Evolutionary conservation across 257 asterid species (phyloP).

Genomic region (Ophiorrhiza pumila): DNA sequence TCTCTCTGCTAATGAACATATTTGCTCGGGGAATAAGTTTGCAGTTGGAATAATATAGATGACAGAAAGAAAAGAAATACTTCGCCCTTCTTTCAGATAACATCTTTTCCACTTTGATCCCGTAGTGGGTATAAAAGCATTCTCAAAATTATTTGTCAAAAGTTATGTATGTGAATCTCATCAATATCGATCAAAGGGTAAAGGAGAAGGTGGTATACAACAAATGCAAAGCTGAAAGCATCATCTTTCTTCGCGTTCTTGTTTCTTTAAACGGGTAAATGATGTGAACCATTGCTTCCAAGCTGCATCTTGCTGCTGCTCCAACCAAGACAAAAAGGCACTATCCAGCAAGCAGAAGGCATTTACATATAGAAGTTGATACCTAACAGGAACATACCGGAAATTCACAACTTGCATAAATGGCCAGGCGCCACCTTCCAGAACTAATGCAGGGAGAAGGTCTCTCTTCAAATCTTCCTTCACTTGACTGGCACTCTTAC

Average conservation of each 20-base stretch:
- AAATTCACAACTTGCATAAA: conserved; percentile 29
- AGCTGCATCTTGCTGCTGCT: conserved; percentile 37
- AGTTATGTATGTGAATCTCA: not conserved
- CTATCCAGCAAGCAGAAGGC: conserved; percentile 34
- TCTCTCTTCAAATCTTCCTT: conserved; percentile 32
- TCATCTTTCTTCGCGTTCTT: conserved; percentile 18
- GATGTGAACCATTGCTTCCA: conserved; percentile 30
- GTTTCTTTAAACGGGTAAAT: conserved; percentile 11
- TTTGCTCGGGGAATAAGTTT: not conserved
- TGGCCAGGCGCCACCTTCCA: conserved; percentile 37
- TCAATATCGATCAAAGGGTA: conserved; percentile 6
- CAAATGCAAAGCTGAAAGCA: not conserved
- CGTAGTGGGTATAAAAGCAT: not conserved
- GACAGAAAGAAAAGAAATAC: not conserved
- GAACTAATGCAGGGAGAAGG: conserved; percentile 31
- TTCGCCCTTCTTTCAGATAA: not conserved
- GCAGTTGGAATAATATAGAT: not conserved
- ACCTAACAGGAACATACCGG: conserved; percentile 33
- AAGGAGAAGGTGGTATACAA: not conserved
- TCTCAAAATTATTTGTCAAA: not conserved
- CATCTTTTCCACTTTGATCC: not conserved
- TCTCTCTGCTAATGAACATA: not conserved
- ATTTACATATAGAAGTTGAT: conserved; percentile 35
- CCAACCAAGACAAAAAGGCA: conserved; percentile 35
- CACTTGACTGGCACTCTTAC: conserved; percentile 33